Base-by-base conservation (phyloP, 305 asterid genomes). In the Fraxinus velutina region DNA sequence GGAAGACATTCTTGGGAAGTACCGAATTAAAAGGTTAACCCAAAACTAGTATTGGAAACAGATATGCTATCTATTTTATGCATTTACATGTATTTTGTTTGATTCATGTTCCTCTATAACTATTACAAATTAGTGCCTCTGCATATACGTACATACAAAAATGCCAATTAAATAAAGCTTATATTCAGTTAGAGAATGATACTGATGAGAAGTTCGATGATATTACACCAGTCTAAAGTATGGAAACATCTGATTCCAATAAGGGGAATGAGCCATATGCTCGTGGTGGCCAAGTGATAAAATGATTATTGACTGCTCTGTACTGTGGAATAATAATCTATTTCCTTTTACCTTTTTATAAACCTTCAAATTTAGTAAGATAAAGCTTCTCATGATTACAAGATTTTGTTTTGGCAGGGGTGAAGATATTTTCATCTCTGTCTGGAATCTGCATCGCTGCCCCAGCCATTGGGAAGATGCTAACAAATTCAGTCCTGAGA, bases 401-500 rank as follows among this genome's bases (percentile, higher is more conserved):
- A 47, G 22, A 24, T 47, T 39, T 80, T 73, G 50, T 80, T 83
- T 88, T 84, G 55, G 70, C 88, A 96, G 99, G 79, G 96, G 92
- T 17, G 99, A 96, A 86, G 99, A 96, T 82, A 90, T 96, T 73
- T 96, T 96, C 87, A 92, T 96, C 84, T 96, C 98, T 21, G 93
- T 96, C 64, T 96, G 99, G 99, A 96, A 94, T 90, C 88, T 96
- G 83, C 99, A 96, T 84, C 99, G 90, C 73, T 86, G 91, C 83
- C 98, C 98, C 78, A 75, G 76, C 37, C 92, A 77, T 73, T 94
- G 98, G 99, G 95, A 92, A 83, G 95, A 94, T 8, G 97, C 97
- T 47, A 95, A 92, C 42, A 92, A 87, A 85, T 95, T 95, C 85
- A 91, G 88, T 80, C 99, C 99, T 39, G 98, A 95, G 85, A 94